These are phyloP conservation scores for Scutellaria galericulata DNA, from an alignment of 257 asterid species.

Conservation along the genomic window DNA sequence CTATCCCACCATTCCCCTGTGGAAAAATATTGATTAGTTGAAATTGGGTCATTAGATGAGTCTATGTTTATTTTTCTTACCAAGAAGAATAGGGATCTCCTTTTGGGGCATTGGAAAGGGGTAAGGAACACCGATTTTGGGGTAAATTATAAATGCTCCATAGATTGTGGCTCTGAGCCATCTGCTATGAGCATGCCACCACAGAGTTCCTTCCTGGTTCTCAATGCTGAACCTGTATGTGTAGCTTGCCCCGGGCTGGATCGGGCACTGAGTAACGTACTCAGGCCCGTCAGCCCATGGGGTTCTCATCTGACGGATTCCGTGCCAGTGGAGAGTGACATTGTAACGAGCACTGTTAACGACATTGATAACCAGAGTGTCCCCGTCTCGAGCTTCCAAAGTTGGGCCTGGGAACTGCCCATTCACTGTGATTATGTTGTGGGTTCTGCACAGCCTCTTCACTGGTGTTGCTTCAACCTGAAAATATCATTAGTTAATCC, in stretches of 20 bases:
- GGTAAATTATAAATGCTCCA: conserved; percentile 60
- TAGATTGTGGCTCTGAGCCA: conserved; percentile 71
- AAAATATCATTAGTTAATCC: conserved; percentile 9
- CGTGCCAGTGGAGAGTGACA: conserved; percentile 79
- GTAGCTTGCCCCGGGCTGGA: conserved; percentile 63
- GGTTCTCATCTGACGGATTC: conserved; percentile 61
- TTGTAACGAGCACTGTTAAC: conserved; percentile 64
- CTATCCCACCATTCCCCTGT: conserved; percentile 89
- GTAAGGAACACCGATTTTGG: conserved; percentile 51
- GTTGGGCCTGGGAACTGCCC: conserved; percentile 82
- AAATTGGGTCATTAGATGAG: too few species aligned
- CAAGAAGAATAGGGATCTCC: conserved; percentile 61
- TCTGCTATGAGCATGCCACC: conserved; percentile 79
- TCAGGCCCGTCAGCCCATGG: conserved; percentile 83
- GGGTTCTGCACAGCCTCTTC: conserved; percentile 67
- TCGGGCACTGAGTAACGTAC: conserved; percentile 75
- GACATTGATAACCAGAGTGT: conserved; percentile 59
- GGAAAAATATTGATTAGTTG: neutral
- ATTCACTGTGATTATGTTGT: conserved; percentile 62
- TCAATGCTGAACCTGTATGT: conserved; percentile 61
- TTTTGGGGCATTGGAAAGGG: conserved; percentile 52
- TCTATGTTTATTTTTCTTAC: conserved; percentile 32
- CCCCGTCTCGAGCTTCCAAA: conserved; percentile 59
- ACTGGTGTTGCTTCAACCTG: conserved; percentile 62
- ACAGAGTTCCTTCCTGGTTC: conserved; percentile 69